Base-by-base conservation (phyloP, 2,329 filamentous ascomycete genomes). In the Fusarium pseudonygamai region DNA sequence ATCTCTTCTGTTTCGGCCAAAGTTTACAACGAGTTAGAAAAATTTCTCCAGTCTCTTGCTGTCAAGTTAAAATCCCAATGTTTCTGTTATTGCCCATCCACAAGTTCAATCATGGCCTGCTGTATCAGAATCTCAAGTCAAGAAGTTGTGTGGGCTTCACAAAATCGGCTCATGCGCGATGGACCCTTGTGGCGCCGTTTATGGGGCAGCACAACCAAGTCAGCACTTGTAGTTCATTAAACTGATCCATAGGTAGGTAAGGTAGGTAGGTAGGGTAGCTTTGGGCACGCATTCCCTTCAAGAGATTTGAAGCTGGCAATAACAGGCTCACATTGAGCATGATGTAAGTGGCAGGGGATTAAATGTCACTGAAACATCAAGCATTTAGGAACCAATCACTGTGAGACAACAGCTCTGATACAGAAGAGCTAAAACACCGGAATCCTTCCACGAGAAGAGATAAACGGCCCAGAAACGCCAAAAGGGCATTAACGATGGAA, bases 131-230 rank as follows among this genome's bases (percentile, higher is more conserved):
- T 28, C 64, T 68, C 22, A 37, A 47, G 22, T 34, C n/a, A 61
- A 53, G 16, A 45, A 60, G 64, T 65, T 24, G 39, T 60, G 58
- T 63, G 50, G 26, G 63, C 66, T 68, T 67, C 60, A 52, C 69
- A 76, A 74, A 76, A 76, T 76, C 69, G 69, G 60, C 66, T 69
- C 42, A 28, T 69, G 73, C 52, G 58, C 39, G 67, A 74, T 63
- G 50, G 59, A 67, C 64, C 71, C 73, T 71, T 75, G 73, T 72
- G 73, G 75, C 75, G 61, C 57, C 49, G 55, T 63, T 73, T 66
- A 75, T 47, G 69, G 72, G 70, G 64, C 67, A 52, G 43, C 45
- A 32, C 43, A 47, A 39, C 64, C 22, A 40, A 55, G 26, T 49
- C 56, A 61, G 58, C 61, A 50, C 55, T 52, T 60, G 45, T 30